Conservation (phyloP, 176 grass and related monocot genomes). For the Oryza glaberrima region DNA sequence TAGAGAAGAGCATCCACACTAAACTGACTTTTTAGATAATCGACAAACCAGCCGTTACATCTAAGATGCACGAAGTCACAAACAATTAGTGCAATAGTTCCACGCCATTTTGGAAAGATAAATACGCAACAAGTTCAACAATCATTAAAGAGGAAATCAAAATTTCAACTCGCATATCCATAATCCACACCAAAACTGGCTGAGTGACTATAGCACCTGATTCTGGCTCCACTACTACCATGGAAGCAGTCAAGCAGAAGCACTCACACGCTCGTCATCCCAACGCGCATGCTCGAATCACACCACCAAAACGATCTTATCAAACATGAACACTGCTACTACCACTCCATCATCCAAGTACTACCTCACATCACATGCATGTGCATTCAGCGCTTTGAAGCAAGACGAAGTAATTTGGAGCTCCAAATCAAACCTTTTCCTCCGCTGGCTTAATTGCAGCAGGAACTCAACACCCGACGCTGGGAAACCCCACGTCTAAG, state of each 20-base stretch:
- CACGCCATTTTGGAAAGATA: too few relatives aligned
- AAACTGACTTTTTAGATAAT: too few relatives aligned
- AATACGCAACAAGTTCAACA: too few relatives aligned
- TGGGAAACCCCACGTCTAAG: neutral
- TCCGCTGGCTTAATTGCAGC: neutral
- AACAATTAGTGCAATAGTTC: too few relatives aligned
- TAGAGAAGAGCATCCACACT: neutral
- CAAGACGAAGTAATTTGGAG: neutral
- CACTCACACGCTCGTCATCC: neutral
- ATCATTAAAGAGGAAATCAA: too few relatives aligned
- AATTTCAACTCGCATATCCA: too few relatives aligned
- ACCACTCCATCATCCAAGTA: neutral
- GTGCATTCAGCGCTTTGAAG: neutral
- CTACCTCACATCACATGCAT: constrained; percentile 2
- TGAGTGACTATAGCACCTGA: neutral
- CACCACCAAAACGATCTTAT: neutral
- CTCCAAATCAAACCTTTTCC: neutral
- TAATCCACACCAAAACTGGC: too few relatives aligned
- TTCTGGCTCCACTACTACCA: neutral
- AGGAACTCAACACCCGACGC: neutral
- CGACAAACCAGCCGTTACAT: too few relatives aligned
- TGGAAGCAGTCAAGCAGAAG: neutral
- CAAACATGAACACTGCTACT: neutral
- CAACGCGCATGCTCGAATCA: neutral
- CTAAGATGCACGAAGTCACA: too few relatives aligned